Evolutionary conservation across 2,329 filamentous ascomycete species (phyloP), one percentile per base, ranked within the genome.

Genomic region (Aspergillus quadricinctus): DNA sequence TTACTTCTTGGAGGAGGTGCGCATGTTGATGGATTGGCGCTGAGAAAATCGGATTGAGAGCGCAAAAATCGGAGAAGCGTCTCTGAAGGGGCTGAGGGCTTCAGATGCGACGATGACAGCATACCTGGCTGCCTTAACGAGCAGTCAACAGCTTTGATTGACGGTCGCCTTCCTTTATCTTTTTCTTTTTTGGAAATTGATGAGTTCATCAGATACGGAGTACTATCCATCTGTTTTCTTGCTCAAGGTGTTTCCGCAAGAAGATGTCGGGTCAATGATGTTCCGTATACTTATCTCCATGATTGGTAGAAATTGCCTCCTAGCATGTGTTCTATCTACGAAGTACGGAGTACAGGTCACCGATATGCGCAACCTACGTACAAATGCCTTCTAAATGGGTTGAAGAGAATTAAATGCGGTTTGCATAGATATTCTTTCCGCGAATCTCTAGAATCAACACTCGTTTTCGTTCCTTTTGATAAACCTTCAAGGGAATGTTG

Each of bases 61-160:
- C 85, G 86, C 61, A 94, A 80, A 71, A 90, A 93, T 63, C 85
- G 86, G 60, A 94, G 79, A 21, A 93, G 82, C 46, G 73, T 74
- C 55, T 74, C 69, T 53, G 83, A 85, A 49, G 83, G 83, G 61
- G 72, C 76, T 52, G 68, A 70, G 46, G 72, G 66, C 64, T 70
- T 74, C 54, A 72, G 55, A 45, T 65, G 57, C 48, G 69, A 58
- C 53, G 67, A 62, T 59, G 71, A 68, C 62, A 75, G 66, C 74
- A 77, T 77, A 64, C 71, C 72, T 67, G 56, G 48, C 55, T 53
- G 43, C 50, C 53, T 57, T 48, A 52, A 50, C 45, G 53, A 55
- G 57, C 52, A 52, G 45, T 28, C 48, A 45, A 52, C 54, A 54
- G 59, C 43, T 50, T 43, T 52, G 45, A 48, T 54, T 28, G 28